Percentiles rank a stretch among this genome's conserved stretches.
Conservation (phyloP, 164 flowering plant genomes). For the Tinospora cordifolia region DNA sequence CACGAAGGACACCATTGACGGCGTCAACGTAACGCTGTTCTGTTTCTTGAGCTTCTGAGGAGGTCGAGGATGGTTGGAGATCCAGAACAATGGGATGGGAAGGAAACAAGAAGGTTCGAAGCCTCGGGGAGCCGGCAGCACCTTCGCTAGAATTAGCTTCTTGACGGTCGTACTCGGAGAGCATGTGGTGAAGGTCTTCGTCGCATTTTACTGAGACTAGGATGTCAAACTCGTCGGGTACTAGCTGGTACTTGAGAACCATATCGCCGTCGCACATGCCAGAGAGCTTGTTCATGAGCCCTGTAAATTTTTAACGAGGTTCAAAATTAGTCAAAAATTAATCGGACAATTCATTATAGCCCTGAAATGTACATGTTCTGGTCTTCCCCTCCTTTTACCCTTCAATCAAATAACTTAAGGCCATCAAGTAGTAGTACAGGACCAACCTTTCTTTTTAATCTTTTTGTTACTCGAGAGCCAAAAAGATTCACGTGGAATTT, state of each 20-base stretch:
- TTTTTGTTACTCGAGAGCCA: too few relatives aligned
- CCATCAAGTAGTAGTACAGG: too few relatives aligned
- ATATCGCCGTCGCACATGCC: constrained; percentile 42
- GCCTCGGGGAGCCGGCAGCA: constrained; percentile 31
- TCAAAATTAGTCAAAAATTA: too few relatives aligned
- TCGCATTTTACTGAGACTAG: constrained; percentile 67
- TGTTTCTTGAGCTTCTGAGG: constrained; percentile 19
- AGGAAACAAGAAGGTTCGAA: constrained; percentile 72
- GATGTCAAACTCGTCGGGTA: constrained; percentile 72
- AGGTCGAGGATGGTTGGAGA: constrained; percentile 8
- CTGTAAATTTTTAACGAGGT: constrained; percentile 31
- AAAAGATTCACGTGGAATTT: too few relatives aligned
- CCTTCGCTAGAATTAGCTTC: constrained; percentile 12
- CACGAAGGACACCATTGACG: constrained; percentile 55
- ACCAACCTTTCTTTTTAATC: too few relatives aligned
- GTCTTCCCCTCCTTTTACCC: too few relatives aligned
- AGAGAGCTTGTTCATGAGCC: constrained; percentile 58
- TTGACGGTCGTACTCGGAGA: constrained; percentile 58
- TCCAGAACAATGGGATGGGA: constrained; percentile 27
- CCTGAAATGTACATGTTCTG: too few relatives aligned
- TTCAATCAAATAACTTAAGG: too few relatives aligned
- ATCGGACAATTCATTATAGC: too few relatives aligned
- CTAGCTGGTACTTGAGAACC: constrained; percentile 71
- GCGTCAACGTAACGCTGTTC: constrained; percentile 82
- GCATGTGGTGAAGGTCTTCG: constrained; percentile 77